These are phyloP conservation scores for Pholiota conissans DNA, from an alignment of 768 basidiomycete genomes.

Conservation along the genomic window DNA sequence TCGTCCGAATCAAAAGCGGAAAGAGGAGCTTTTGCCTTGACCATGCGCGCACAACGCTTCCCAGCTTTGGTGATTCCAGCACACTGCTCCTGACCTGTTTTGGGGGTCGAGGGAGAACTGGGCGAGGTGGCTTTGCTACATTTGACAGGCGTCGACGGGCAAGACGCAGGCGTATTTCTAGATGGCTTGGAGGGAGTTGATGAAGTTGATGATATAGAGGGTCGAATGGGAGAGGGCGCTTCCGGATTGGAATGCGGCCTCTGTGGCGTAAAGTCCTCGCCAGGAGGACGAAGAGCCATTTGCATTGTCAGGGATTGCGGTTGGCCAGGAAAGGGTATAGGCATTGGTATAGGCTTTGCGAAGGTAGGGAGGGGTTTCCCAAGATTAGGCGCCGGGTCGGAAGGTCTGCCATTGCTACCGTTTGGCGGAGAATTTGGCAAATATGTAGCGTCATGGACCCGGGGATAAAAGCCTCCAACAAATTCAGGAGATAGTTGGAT, in stretches of 20 bases:
- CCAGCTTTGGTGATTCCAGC: conserved; percentile 64
- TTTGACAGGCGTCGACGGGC: conserved; percentile 11
- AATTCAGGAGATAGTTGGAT: conserved; percentile 28
- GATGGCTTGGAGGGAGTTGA: conserved; percentile 13
- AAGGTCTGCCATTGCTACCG: not conserved
- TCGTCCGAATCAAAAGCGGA: conserved; percentile 25
- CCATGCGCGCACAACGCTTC: conserved; percentile 57
- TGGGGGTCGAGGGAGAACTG: conserved; percentile 8
- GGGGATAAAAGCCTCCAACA: conserved; percentile 51
- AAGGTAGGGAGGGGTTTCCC: not conserved
- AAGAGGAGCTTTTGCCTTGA: conserved; percentile 42
- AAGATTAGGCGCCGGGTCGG: not conserved
- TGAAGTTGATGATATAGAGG: conserved; percentile 14
- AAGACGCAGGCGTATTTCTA: conserved; percentile 13
- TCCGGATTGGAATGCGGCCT: conserved; percentile 32
- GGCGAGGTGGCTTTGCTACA: conserved; percentile 5
- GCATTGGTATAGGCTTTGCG: conserved; percentile 28
- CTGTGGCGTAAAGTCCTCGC: conserved; percentile 1
- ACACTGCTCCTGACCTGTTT: conserved; percentile 47
- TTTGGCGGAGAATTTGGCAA: not conserved
- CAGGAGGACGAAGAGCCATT: conserved; percentile 30
- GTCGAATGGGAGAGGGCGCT: conserved; percentile 13
- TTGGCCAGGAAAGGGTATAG: conserved; percentile 29
- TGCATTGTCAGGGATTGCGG: conserved; percentile 41
- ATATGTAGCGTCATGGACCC: conserved; percentile 4